A percentile compares a stretch with the other conserved stretches of the same genome.
phyloP scores from a whole-genome alignment of 169 alveolate genomes.

The Cyclospora cayetanensis region DNA sequence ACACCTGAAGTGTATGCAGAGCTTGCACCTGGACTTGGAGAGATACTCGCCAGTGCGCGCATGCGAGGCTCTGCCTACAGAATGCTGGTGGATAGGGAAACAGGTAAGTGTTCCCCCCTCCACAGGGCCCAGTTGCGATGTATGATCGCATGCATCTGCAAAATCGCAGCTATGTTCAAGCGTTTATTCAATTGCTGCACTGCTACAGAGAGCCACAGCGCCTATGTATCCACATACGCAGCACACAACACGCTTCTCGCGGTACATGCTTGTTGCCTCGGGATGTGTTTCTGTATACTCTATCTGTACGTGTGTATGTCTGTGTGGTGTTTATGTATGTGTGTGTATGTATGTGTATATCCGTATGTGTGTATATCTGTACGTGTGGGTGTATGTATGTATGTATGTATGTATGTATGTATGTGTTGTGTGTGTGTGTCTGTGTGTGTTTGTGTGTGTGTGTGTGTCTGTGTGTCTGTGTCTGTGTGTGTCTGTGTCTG shows the following conservation, averaged over 20 bases:
- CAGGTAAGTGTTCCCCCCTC: too few species aligned
- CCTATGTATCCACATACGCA: background rate
- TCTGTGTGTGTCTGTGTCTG: background rate
- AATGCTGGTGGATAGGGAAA: slow-evolving; percentile 12
- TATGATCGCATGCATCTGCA: too few species aligned
- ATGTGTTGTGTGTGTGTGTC: too few species aligned
- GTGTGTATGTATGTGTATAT: too few species aligned
- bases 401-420: background rate
- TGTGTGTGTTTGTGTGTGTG: too few species aligned
- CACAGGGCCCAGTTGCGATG: too few species aligned
- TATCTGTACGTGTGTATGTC: background rate
- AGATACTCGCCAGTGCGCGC: slow-evolving; percentile 32
- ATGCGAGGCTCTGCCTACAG: slow-evolving; percentile 56
- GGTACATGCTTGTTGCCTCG: background rate
- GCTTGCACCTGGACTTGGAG: slow-evolving; percentile 54
- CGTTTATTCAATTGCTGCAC: background rate
- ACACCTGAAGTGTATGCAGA: slow-evolving; percentile 42
- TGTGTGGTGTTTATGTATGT: too few species aligned
- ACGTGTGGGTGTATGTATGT: background rate
- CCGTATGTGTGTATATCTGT: background rate
- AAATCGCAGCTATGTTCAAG: background rate
- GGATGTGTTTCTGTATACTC: too few species aligned
- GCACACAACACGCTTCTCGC: background rate
- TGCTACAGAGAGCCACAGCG: background rate
- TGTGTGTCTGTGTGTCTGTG: background rate